Percentiles rank a stretch among this genome's conserved stretches.
These are phyloP conservation scores for Chlorella sp. DNA, from an alignment of 139 green algal genomes.

Conservation along the genomic window DNA sequence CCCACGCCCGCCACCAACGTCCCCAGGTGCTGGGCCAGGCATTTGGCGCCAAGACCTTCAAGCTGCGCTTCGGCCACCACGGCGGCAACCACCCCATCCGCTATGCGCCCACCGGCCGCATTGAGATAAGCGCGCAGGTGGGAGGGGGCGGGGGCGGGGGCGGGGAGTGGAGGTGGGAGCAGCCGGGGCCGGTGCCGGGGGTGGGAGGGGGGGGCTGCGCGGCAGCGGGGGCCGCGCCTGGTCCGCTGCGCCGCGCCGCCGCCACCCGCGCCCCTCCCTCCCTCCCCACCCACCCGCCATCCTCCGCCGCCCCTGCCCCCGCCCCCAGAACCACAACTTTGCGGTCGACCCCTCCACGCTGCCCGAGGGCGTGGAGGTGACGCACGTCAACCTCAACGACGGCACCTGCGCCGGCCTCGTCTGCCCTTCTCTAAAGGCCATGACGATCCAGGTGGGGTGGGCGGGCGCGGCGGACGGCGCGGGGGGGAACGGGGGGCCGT, in stretches of 20 bases:
- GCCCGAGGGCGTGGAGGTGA: constrained; percentile 85
- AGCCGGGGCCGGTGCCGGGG: no score
- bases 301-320: no score
- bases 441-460: constrained; percentile 77
- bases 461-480: no score
- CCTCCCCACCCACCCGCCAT: no score
- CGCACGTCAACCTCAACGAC: constrained; percentile 99
- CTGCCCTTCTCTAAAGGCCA: constrained; percentile 51
- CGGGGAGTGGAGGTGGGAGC: no score
- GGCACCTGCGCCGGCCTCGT: constrained; percentile 93
- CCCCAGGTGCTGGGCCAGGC: constrained; percentile 90
- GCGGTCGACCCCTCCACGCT: constrained; percentile 93
- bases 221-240: no score
- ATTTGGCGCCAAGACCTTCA: constrained; percentile 96
- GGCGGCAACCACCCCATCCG: constrained; percentile 99
- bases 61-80: constrained; percentile 99
- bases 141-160: no score
- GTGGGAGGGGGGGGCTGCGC: no score
- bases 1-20: no score
- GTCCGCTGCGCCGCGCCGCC: no score
- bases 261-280: constrained; percentile 85
- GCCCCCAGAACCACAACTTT: constrained; percentile 99
- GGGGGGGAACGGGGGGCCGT: no score
- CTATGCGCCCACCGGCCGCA: constrained; percentile 56
- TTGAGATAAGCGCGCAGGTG: constrained; percentile 34